phyloP scores from a whole-genome alignment of 1,139 yeast species.

The Yamadazyma dendronema region DNA sequence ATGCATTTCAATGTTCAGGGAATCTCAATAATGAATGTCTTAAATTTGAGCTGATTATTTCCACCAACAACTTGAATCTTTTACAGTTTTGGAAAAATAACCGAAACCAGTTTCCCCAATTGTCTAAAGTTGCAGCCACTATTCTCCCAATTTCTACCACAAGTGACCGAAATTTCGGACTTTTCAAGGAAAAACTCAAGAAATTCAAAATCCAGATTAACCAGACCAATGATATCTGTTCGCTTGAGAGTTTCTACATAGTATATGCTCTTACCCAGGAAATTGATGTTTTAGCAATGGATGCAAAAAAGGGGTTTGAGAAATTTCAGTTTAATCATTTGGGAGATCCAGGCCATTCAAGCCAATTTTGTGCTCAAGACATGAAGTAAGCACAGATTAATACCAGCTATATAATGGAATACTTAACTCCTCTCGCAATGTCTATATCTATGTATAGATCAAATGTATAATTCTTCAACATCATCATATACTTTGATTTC shows the following conservation, averaged over 20 bases:
- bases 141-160: slow-evolving; percentile 19
- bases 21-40: slow-evolving; percentile 25
- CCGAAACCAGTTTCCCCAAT: slow-evolving; percentile 15
- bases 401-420: too few relatives aligned
- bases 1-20: slow-evolving; percentile 28
- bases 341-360: background rate
- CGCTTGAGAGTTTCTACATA: slow-evolving; percentile 18
- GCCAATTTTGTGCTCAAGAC: slow-evolving; percentile 2
- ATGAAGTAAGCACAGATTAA: background rate
- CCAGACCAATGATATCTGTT: slow-evolving; percentile 17
- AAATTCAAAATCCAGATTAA: slow-evolving; percentile 3
- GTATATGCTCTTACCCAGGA: slow-evolving; percentile 19
- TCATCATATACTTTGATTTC: too few relatives aligned
- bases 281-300: slow-evolving; percentile 21
- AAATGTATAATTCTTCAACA: too few relatives aligned
- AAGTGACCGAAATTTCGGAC: slow-evolving; percentile 16
- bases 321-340: slow-evolving; percentile 12
- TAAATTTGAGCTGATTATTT: slow-evolving; percentile 23
- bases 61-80: slow-evolving; percentile 9
- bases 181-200: slow-evolving; percentile 18
- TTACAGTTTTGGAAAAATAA: slow-evolving; percentile 22
- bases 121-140: slow-evolving; percentile 16
- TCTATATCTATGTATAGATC: too few relatives aligned
- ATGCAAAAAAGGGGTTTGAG: slow-evolving; percentile 20
- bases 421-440: too few relatives aligned